phyloP scores from a whole-genome alignment of 2,329 filamentous ascomycete genomes.

The Penicillium corylophilum region DNA sequence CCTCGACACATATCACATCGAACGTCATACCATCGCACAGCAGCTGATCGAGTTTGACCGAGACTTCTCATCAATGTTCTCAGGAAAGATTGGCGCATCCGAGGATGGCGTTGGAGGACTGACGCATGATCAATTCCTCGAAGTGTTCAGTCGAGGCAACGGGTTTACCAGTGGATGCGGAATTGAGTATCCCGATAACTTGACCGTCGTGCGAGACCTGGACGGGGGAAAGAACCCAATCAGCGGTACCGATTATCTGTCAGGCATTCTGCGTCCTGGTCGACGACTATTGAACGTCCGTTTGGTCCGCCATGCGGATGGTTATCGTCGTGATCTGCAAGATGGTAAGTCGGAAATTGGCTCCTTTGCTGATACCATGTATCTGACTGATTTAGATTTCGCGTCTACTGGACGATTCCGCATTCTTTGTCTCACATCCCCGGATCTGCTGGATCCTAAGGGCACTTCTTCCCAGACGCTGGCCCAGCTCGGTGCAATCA shows the following conservation, averaged over 20 bases:
- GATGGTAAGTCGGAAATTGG: slow-evolving; percentile 27
- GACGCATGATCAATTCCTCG: slow-evolving; percentile 36
- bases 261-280: slow-evolving; percentile 36
- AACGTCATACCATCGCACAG: slow-evolving; percentile 39
- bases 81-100: slow-evolving; percentile 34
- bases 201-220: slow-evolving; percentile 26
- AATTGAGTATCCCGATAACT: slow-evolving; percentile 37
- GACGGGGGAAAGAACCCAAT: slow-evolving; percentile 24
- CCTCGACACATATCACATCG: slow-evolving; percentile 39
- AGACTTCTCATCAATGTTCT: slow-evolving; percentile 41
- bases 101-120: slow-evolving; percentile 27
- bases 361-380: neutral
- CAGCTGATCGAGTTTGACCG: slow-evolving; percentile 43
- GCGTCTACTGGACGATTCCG: slow-evolving; percentile 39
- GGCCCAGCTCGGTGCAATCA: slow-evolving; percentile 19
- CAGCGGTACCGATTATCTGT: slow-evolving; percentile 34
- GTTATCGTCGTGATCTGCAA: slow-evolving; percentile 35
- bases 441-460: slow-evolving; percentile 33
- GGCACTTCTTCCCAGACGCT: slow-evolving; percentile 29
- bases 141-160: slow-evolving; percentile 39
- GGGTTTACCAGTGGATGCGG: slow-evolving; percentile 42
- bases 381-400: slow-evolving; percentile 28
- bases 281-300: slow-evolving; percentile 35
- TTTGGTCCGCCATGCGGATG: slow-evolving; percentile 39
- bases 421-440: slow-evolving; percentile 35